Percentiles rank a stretch among this genome's conserved stretches.
Conservation (phyloP, 2,329 filamentous ascomycete species). For the Dactylonectria macrodidyma region DNA sequence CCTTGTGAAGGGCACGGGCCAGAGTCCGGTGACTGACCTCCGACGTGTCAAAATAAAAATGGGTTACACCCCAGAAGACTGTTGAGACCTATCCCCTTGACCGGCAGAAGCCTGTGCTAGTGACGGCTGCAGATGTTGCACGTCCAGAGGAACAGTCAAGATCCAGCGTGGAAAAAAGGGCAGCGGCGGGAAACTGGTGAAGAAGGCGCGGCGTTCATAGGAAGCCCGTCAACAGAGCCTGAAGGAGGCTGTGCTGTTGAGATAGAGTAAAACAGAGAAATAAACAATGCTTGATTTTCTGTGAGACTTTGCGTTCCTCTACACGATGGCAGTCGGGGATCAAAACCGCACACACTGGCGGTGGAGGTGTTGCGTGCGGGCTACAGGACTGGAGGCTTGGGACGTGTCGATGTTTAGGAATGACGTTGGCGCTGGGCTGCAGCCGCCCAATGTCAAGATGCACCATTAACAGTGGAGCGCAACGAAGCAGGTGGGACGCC, state of each 20-base stretch:
- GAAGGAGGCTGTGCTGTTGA: conserved; percentile 11
- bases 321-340: conserved; percentile 2
- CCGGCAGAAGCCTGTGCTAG: too few species aligned
- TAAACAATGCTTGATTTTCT: not conserved
- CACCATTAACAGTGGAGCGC: not conserved
- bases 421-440: not conserved
- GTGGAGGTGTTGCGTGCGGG: not conserved
- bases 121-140: conserved; percentile 26
- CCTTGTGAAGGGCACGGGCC: too few species aligned
- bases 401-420: conserved; percentile 1
- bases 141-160: not conserved
- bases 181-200: conserved; percentile 8
- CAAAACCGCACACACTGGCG: conserved; percentile 1
- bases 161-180: conserved; percentile 8
- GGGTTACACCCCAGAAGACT: too few species aligned
- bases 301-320: not conserved
- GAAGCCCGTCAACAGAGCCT: conserved; percentile 9
- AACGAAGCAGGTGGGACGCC: not conserved
- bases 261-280: conserved; percentile 14
- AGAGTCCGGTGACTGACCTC: too few species aligned
- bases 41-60: too few species aligned
- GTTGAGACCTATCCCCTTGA: too few species aligned
- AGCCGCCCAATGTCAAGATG: not conserved
- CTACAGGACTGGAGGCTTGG: not conserved
- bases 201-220: conserved; percentile 10